These are phyloP conservation scores for Grosmannia huntii DNA, from an alignment of 2,329 filamentous ascomycete genomes.

Conservation along the genomic window DNA sequence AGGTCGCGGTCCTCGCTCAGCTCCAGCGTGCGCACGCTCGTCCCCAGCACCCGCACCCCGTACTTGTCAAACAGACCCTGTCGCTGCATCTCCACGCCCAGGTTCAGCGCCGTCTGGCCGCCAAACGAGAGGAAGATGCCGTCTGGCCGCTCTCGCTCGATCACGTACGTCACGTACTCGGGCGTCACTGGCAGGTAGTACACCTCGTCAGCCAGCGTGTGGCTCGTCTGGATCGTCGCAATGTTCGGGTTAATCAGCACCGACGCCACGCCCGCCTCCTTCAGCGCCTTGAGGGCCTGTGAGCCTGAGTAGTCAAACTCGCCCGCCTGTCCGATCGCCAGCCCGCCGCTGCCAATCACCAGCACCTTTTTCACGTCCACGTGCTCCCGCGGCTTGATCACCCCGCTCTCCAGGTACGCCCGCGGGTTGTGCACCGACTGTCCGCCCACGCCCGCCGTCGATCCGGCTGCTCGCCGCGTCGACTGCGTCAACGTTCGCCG, in stretches of 20 bases:
- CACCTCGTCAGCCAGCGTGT: conserved; percentile 95
- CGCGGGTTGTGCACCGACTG: conserved; percentile 69
- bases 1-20: conserved; percentile 92
- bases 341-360: conserved; percentile 88
- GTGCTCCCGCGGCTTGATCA: conserved; percentile 63
- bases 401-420: conserved; percentile 81
- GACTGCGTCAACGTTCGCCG: conserved; percentile 29
- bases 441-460: conserved; percentile 27
- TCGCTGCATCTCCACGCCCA: conserved; percentile 95
- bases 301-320: conserved; percentile 98
- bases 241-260: conserved; percentile 98
- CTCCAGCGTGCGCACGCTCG: conserved; percentile 86
- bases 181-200: conserved; percentile 97
- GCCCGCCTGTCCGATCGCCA: conserved; percentile 93
- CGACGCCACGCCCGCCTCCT: conserved; percentile 95
- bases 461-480: conserved; percentile 31
- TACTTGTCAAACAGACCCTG: conserved; percentile 93
- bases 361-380: conserved; percentile 94
- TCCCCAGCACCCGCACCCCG: conserved; percentile 89
- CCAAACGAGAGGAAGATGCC: conserved; percentile 96
- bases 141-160: conserved; percentile 89
- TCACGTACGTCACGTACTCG: conserved; percentile 95
- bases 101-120: conserved; percentile 91
- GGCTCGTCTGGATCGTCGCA: conserved; percentile 95
- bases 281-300: conserved; percentile 91